Evolutionary conservation across 2,329 filamentous ascomycete genomes (phyloP), one percentile per base, ranked within the genome.

Genomic region (Curvularia sp.): DNA sequence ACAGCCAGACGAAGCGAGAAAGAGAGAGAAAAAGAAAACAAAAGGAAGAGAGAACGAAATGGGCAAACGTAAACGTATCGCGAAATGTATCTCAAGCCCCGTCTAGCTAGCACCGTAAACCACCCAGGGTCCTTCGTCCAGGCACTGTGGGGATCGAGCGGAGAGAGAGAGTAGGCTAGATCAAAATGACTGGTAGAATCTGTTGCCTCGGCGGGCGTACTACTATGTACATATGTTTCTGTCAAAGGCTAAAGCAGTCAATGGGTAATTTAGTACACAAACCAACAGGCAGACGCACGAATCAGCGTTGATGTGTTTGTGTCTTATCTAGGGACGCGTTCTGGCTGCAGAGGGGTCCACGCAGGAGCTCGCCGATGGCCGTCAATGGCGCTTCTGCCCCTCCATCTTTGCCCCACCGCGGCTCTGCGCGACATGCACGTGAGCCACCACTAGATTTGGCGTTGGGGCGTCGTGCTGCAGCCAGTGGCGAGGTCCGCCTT

Each of bases 331-430:
- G 15, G 44, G 35, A 43, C 43, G 44, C 59, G 53, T 28, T 57
- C 58, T 39, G 51, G 56, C 39, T 55, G 54, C 49, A 51, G 47
- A 58, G 48, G 50, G 56, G 51, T 67, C 60, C 56, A 53, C 55
- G 60, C 60, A 66, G 69, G 69, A 69, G 66, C 62, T 69, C 69
- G 69, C 58, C 69, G 67, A 69, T 65, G 60, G 55, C 69, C 69
- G 68, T 61, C 52, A 51, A 47, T 55, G 48, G 49, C 39, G 44
- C 44, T 43, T 50, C 35, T 60, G 58, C 59, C 63, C 58, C 58
- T 61, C 58, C 49, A 48, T 44, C 8, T 9, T 39, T 22, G 53
- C 56, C 52, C 56, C 52, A 55, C 56, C 52, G 28, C 47, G n/a
- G 20, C 52, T 31, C 22, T 26, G 43, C 26, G 38, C 26, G 38